A percentile compares a stretch with the other conserved stretches of the same genome.
Conservation (phyloP, 371 early-diverging fungal species). For the Syncephalis plumigaleata region DNA sequence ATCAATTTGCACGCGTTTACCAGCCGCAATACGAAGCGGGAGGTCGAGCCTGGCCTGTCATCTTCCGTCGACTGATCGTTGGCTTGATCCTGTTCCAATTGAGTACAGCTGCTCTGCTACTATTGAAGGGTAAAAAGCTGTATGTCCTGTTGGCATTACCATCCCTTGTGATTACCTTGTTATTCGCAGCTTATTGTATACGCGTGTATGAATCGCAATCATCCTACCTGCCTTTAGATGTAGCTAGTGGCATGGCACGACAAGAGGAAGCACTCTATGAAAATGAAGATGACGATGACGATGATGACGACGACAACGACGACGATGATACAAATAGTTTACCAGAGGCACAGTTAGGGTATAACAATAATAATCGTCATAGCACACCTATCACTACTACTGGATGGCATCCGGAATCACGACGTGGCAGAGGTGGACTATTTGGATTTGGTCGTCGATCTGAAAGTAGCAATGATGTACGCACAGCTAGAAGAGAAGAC, state of each 20-base stretch:
- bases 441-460: no score
- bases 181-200: background rate
- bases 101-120: slow-evolving; percentile 55
- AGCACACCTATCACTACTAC: no score
- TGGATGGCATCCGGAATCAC: no score
- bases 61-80: slow-evolving; percentile 49
- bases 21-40: slow-evolving; percentile 65
- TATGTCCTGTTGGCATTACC: background rate
- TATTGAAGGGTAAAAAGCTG: slow-evolving; percentile 12
- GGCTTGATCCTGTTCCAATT: slow-evolving; percentile 59
- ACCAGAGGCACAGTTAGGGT: no score
- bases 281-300: no score
- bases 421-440: no score
- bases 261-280: no score
- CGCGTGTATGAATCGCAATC: background rate
- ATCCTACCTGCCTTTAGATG: background rate
- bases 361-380: no score
- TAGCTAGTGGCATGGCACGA: background rate
- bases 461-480: no score
- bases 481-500: no score
- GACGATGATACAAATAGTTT: no score
- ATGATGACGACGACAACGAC: no score
- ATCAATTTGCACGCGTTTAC: slow-evolving; percentile 53
- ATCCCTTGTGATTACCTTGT: background rate
- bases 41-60: slow-evolving; percentile 55